Conservation (phyloP, 768 basidiomycete genomes). For the Amanita thiersii region DNA sequence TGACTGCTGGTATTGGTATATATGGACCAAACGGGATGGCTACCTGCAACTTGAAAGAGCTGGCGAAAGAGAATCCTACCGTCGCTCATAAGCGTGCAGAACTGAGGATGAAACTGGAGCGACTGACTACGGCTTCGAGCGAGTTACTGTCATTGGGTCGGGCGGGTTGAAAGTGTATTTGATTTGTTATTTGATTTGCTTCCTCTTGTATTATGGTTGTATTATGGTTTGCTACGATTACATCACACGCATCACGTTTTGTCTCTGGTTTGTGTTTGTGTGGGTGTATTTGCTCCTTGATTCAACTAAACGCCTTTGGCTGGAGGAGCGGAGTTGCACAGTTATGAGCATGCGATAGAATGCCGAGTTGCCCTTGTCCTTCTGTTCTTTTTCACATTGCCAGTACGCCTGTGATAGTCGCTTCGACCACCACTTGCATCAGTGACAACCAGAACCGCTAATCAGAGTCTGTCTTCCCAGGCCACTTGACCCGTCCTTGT, state of each 20-base stretch:
- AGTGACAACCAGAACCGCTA: not conserved
- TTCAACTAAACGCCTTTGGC: too few species aligned
- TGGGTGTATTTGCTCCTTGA: too few species aligned
- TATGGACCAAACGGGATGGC: slow-evolving; percentile 39
- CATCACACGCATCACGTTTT: too few species aligned
- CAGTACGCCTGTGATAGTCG: too few species aligned
- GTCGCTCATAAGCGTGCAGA: slow-evolving; percentile 39
- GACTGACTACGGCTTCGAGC: slow-evolving; percentile 35
- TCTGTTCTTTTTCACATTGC: too few species aligned
- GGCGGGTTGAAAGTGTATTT: not conserved
- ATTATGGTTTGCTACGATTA: too few species aligned
- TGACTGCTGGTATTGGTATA: slow-evolving; percentile 44
- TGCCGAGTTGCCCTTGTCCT: too few species aligned
- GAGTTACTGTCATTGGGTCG: slow-evolving; percentile 25
- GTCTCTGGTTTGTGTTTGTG: too few species aligned
- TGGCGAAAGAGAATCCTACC: slow-evolving; percentile 41
- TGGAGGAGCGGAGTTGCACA: too few species aligned
- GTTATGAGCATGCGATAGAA: too few species aligned
- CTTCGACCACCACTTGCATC: not conserved
- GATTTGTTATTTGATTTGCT: not conserved
- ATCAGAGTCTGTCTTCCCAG: not conserved
- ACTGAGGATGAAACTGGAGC: slow-evolving; percentile 40
- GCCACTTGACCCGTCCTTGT: not conserved
- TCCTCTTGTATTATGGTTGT: too few species aligned
- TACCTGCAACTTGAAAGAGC: slow-evolving; percentile 37